phyloP scores from a whole-genome alignment of 352 stramenopile genomes.

The Phytopythium litorale region DNA sequence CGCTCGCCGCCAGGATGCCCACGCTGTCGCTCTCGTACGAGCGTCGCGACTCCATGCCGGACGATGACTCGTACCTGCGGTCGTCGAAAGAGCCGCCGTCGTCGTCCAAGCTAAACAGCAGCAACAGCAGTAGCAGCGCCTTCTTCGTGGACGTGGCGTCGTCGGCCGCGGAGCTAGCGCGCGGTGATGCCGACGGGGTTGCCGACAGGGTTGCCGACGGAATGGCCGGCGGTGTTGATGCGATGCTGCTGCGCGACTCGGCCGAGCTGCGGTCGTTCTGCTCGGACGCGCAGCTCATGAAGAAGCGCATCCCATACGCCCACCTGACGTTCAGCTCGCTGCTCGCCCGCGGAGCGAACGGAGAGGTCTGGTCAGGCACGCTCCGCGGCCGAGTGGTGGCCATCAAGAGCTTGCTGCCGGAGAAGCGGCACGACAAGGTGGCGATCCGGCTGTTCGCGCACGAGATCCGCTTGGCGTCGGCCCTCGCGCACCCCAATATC shows the following conservation, averaged over 20 bases:
- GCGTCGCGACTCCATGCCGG: background rate
- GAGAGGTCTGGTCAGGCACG: constrained; percentile 58
- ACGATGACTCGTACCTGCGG: background rate
- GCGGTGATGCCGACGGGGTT: background rate
- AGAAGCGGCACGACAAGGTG: constrained; percentile 36
- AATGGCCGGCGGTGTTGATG: background rate
- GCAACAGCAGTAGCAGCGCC: background rate
- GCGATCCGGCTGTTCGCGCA: constrained; percentile 47
- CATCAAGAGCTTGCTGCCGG: constrained; percentile 54
- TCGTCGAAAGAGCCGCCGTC: background rate
- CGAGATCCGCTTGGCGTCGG: constrained; percentile 45
- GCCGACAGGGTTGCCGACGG: too few relatives aligned
- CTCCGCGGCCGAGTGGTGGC: constrained; percentile 38
- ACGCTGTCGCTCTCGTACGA: background rate
- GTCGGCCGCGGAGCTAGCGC: background rate
- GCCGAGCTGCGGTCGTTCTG: constrained; percentile 34
- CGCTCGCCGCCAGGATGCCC: background rate
- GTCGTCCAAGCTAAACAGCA: background rate
- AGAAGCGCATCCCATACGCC: constrained; percentile 39
- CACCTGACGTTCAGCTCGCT: constrained; percentile 34
- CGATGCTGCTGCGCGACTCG: constrained; percentile 8
- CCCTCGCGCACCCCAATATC: constrained; percentile 62
- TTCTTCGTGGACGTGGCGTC: background rate
- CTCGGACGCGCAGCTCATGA: constrained; percentile 38
- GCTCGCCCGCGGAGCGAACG: constrained; percentile 42